Base-by-base conservation (phyloP, 208 protist species). In the Leishmania guyanensis region DNA sequence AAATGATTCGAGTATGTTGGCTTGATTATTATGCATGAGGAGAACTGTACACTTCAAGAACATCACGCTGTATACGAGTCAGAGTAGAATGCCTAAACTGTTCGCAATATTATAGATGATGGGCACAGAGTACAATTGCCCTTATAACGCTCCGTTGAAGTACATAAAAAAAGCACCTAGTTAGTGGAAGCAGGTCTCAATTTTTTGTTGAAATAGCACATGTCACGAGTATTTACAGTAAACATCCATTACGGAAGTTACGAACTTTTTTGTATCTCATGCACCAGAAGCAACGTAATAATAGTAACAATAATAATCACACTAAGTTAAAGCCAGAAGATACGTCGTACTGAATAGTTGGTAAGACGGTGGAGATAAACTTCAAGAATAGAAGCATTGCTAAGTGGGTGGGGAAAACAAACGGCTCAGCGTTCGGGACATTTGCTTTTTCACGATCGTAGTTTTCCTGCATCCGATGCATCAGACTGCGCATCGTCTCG, bases 271-370 rank as follows among this genome's bases (percentile, higher is more conserved):
- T 33, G 12, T 64, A 4, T 64, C n/a, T 10, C 2, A 22, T 64
- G 6, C n/a, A 65, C 16, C 60, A 39, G 3, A 51, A 62, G 77
- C 20, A 73, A 62, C 36, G 1, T 39, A 39, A 39, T 39, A 39
- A 39, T 39, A 2, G 10, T 36, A 36, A 17, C 9, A 43, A 64
- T 62, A 53, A 33, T 68, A 2, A 10, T 79, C 69, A 83, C 5
- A 80, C 56, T 10, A 92, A 54, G 36, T 39, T 39, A 72, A 98
- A 89, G 22, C 91, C 88, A n/a, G 94, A 92, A 12, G 97, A 98
- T 72, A 96, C 91, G 80, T 99, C 98, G 82, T 99, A 99, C 72
- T 99, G 95, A 84, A 99, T 99, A 22, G 97, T 99, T 43, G 99
- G 98, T 46, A 99, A 97, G 22, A 99, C 97, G 33, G 94, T 90